phyloP scores from a whole-genome alignment of 768 basidiomycete genomes.

The Lentinula aciculospora region DNA sequence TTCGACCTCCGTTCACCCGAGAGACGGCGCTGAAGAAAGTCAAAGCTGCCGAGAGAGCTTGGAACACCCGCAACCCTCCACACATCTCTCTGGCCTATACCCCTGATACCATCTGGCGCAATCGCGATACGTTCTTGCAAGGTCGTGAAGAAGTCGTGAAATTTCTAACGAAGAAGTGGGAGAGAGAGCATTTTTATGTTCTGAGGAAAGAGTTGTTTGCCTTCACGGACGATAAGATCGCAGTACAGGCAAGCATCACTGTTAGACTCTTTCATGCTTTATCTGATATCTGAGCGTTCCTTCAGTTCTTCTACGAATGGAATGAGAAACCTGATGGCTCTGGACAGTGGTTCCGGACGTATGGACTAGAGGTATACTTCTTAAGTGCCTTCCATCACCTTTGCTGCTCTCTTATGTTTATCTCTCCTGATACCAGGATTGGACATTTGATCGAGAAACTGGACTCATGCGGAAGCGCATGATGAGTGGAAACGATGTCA shows the following conservation, averaged over 20 bases:
- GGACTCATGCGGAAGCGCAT: constrained; percentile 53
- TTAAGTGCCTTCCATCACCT: constrained; percentile 7
- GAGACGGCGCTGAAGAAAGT: constrained; percentile 36
- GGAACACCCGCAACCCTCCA: constrained; percentile 36
- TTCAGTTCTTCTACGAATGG: constrained; percentile 36
- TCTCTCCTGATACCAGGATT: constrained; percentile 29
- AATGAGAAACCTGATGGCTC: constrained; percentile 36
- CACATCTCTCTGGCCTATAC: constrained; percentile 45
- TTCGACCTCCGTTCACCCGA: constrained; percentile 17
- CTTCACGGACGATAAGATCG: constrained; percentile 48
- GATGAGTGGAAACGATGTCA: constrained; percentile 42
- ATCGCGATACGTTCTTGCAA: constrained; percentile 42
- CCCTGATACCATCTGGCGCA: constrained; percentile 48
- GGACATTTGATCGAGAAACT: constrained; percentile 41
- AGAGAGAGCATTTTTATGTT: constrained; percentile 42
- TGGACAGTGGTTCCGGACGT: constrained; percentile 38
- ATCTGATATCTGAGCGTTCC: background rate
- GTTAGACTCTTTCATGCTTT: constrained; percentile 9
- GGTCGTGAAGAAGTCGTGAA: constrained; percentile 37
- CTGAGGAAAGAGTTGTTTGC: constrained; percentile 51
- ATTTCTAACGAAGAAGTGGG: constrained; percentile 49
- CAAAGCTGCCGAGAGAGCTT: constrained; percentile 43
- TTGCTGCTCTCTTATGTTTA: background rate
- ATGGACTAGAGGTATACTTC: constrained; percentile 34
- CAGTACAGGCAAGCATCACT: constrained; percentile 33